Percentiles rank a stretch among this genome's conserved stretches.
These are phyloP conservation scores for Solanum virginianum DNA, from an alignment of 257 asterid species.

Conservation along the genomic window DNA sequence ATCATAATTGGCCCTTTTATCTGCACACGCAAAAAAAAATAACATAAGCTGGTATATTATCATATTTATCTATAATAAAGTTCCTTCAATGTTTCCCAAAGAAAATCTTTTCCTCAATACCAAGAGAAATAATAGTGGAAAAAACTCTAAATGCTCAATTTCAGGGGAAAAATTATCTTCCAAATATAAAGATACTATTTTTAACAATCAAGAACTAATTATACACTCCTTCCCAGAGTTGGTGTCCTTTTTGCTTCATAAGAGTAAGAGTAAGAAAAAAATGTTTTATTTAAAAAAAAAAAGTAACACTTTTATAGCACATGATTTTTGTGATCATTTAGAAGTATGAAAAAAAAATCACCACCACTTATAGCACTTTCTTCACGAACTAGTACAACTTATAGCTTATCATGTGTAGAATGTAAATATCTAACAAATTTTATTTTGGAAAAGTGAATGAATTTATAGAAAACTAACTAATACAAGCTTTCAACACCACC, in stretches of 20 bases:
- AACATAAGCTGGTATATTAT: background rate
- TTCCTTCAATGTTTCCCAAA: background rate
- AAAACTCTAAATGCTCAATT: background rate
- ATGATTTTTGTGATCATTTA: background rate
- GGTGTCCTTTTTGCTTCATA: background rate
- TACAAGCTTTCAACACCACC: background rate
- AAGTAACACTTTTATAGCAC: background rate
- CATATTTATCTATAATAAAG: background rate
- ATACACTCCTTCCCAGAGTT: background rate
- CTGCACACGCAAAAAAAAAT: conserved; percentile 22
- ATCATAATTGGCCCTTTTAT: conserved; percentile 32
- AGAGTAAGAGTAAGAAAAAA: background rate
- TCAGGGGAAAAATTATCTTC: background rate
- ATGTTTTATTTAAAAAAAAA: background rate
- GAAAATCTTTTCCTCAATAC: background rate
- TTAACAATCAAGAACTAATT: background rate
- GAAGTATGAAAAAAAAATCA: background rate
- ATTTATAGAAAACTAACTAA: background rate
- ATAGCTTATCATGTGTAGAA: background rate
- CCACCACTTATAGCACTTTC: background rate
- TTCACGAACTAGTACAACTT: background rate
- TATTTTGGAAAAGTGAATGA: background rate
- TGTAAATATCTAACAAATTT: background rate
- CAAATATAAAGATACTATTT: background rate
- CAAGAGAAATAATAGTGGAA: background rate